Percentiles rank a stretch among this genome's conserved stretches.
phyloP scores from a whole-genome alignment of 2,329 filamentous ascomycete species.

The Ceratocystiopsis minuta region DNA sequence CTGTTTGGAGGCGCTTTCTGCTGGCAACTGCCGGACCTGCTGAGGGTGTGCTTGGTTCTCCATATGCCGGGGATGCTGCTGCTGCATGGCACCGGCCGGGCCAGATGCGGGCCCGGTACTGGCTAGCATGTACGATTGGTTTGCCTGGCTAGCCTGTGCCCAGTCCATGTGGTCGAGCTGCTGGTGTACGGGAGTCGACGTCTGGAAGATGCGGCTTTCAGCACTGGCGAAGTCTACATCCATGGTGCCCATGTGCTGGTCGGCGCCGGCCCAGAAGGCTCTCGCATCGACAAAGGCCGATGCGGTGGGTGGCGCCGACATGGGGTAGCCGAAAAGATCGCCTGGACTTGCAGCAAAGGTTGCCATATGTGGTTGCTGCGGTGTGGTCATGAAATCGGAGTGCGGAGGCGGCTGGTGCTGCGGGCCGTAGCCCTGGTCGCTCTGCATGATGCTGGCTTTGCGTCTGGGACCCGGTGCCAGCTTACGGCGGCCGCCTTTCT shows the following conservation, averaged over 20 bases:
- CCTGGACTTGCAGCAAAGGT: conserved; percentile 27
- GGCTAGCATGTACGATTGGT: conserved; percentile 22
- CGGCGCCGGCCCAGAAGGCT: conserved; percentile 34
- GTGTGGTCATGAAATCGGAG: conserved; percentile 24
- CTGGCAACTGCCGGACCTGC: too few relatives aligned
- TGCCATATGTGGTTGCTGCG: conserved; percentile 30
- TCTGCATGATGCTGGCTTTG: conserved; percentile 30
- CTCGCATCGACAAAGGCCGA: conserved; percentile 25
- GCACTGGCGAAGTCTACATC: conserved; percentile 38
- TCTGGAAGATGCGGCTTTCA: conserved; percentile 25
- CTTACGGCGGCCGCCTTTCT: conserved; percentile 29
- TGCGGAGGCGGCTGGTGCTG: conserved; percentile 19
- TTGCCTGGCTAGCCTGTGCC: conserved; percentile 33
- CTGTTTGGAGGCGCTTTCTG: conserved; percentile 25
- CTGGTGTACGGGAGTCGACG: conserved; percentile 25
- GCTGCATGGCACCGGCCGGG: conserved; percentile 16
- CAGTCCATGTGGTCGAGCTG: conserved; percentile 37
- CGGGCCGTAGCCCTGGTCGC: conserved; percentile 33
- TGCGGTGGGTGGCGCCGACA: conserved; percentile 36
- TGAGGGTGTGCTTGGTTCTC: not conserved
- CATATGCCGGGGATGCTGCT: conserved; percentile 11
- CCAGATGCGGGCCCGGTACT: conserved; percentile 11
- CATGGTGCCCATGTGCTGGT: conserved; percentile 31
- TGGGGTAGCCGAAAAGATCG: conserved; percentile 41
- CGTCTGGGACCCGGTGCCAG: conserved; percentile 29